Conservation (phyloP, 1,139 yeast genomes). For the Pichia sp. region DNA sequence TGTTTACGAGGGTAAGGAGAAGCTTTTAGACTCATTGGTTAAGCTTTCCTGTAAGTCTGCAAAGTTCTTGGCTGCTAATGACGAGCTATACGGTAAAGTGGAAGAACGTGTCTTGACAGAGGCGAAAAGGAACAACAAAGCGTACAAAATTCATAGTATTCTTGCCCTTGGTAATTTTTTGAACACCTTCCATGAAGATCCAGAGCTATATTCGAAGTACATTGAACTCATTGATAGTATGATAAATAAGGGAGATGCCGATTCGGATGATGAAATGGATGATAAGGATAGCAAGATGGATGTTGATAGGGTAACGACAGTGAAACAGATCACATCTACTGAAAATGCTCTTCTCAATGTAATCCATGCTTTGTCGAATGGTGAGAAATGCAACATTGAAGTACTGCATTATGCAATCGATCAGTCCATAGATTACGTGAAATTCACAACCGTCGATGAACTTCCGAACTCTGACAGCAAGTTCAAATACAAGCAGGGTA, state of each 20-base stretch:
- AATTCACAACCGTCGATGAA: constrained; percentile 5
- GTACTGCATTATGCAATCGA: constrained; percentile 6
- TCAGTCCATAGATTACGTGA: constrained; percentile 1
- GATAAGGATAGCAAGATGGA: constrained; percentile 4
- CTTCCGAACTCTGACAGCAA: constrained; percentile 12
- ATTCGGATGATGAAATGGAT: constrained; percentile 28
- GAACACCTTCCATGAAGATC: constrained; percentile 36
- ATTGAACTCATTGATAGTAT: constrained; percentile 32
- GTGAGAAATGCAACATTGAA: constrained; percentile 1
- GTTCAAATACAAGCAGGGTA: constrained; percentile 10
- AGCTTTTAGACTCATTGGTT: constrained; percentile 64
- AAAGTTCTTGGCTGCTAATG: constrained; percentile 25
- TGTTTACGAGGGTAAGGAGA: constrained; percentile 86
- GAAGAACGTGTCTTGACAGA: constrained; percentile 48
- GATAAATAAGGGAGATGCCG: constrained; percentile 19
- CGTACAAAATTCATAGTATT: constrained; percentile 52
- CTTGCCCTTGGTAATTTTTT: constrained; percentile 44
- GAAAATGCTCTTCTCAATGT: constrained; percentile 5
- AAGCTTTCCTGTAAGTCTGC: constrained; percentile 44
- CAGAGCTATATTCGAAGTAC: constrained; percentile 32
- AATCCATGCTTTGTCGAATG: constrained; percentile 7
- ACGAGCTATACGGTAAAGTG: constrained; percentile 30
- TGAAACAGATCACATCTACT: background rate
- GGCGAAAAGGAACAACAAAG: constrained; percentile 58
- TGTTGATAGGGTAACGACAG: constrained; percentile 1